phyloP scores from a whole-genome alignment of 1,139 yeast species.

The Kodamaea suecica region DNA sequence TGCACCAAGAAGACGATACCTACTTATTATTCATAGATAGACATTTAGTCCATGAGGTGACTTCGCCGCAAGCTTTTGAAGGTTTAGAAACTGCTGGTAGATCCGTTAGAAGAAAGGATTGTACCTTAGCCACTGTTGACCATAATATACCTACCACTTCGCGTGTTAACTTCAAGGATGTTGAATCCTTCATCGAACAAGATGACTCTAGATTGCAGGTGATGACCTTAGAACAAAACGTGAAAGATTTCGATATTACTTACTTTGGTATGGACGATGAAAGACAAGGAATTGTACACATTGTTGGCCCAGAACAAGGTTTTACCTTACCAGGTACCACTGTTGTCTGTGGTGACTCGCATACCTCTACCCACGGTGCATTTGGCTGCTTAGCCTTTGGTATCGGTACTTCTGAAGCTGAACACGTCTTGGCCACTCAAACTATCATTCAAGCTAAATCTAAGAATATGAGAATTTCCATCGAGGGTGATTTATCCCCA shows the following conservation, averaged over 20 bases:
- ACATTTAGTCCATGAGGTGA: slow-evolving; percentile 95
- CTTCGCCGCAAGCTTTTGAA: slow-evolving; percentile 98
- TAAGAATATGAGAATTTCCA: slow-evolving; percentile 87
- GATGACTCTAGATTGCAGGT: slow-evolving; percentile 92
- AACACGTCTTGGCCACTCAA: slow-evolving; percentile 96
- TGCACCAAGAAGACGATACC: slow-evolving; percentile 83
- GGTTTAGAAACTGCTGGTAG: slow-evolving; percentile 87
- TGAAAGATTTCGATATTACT: slow-evolving; percentile 81
- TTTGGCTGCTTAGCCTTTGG: slow-evolving; percentile 98
- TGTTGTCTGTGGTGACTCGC: slow-evolving; percentile 98
- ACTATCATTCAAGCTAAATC: slow-evolving; percentile 92
- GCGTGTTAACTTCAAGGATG: slow-evolving; percentile 68
- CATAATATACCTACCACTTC: slow-evolving; percentile 95
- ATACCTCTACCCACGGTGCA: slow-evolving; percentile 98
- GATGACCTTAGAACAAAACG: slow-evolving; percentile 87
- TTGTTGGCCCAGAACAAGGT: slow-evolving; percentile 98
- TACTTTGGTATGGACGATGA: slow-evolving; percentile 92
- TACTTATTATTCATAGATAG: slow-evolving; percentile 88
- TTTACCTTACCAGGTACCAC: slow-evolving; percentile 98
- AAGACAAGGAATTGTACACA: slow-evolving; percentile 97
- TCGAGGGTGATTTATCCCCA: slow-evolving; percentile 76
- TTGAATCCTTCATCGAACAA: slow-evolving; percentile 82
- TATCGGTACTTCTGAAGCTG: slow-evolving; percentile 98
- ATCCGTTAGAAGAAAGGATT: slow-evolving; percentile 84
- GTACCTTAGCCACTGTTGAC: slow-evolving; percentile 96